phyloP scores from a whole-genome alignment of 2,329 filamentous ascomycete genomes.

The Colletotrichum sansevieriae region DNA sequence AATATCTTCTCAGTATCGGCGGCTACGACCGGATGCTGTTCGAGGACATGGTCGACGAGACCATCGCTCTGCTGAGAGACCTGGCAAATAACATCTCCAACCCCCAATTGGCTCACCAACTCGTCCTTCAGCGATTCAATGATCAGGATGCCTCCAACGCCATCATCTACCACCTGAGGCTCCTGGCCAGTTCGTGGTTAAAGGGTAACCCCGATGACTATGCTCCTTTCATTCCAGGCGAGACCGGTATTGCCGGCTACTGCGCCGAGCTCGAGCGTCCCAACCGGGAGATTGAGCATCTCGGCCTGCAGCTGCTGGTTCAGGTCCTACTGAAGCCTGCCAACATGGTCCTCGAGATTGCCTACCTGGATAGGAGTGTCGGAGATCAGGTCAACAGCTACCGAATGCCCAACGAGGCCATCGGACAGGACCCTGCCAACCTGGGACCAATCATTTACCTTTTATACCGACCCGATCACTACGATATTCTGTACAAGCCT shows the following conservation, averaged over 20 bases:
- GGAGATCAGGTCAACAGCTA: constrained; percentile 82
- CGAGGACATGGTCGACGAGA: constrained; percentile 87
- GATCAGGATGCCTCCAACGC: constrained; percentile 74
- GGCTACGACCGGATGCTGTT: constrained; percentile 78
- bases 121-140: constrained; percentile 80
- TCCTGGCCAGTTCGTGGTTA: constrained; percentile 88
- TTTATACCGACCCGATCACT: constrained; percentile 83
- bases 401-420: constrained; percentile 70
- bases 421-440: constrained; percentile 56
- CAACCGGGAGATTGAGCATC: constrained; percentile 88
- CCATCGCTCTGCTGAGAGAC: constrained; percentile 74
- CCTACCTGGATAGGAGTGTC: constrained; percentile 89
- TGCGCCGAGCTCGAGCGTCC: constrained; percentile 80
- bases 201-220: constrained; percentile 79
- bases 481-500: constrained; percentile 88
- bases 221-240: constrained; percentile 76
- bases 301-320: constrained; percentile 83
- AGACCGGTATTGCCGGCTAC: constrained; percentile 73
- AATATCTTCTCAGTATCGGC: constrained; percentile 77
- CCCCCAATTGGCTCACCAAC: constrained; percentile 65
- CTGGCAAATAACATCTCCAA: constrained; percentile 71
- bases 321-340: constrained; percentile 84
- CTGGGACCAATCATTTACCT: constrained; percentile 68
- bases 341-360: constrained; percentile 85
- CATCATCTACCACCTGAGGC: constrained; percentile 87